Conservation (phyloP, 495 filamentous ascomycete genomes). For the Penicillium antarcticum region DNA sequence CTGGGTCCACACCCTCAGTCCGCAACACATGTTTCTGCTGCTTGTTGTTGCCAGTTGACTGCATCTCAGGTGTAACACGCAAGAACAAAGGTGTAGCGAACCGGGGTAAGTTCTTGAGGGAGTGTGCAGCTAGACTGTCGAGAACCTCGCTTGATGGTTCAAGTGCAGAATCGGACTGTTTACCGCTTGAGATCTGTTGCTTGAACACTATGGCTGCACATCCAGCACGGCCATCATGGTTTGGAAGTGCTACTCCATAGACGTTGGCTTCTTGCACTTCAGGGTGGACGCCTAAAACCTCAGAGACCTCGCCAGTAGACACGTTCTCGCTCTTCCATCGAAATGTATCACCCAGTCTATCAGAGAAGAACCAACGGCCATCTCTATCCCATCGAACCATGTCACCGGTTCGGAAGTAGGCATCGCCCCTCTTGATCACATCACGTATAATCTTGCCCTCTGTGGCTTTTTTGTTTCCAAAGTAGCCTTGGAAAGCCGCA, state of each 20-base stretch:
- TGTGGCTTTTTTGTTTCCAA: conserved; percentile 70
- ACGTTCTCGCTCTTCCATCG: conserved; percentile 97
- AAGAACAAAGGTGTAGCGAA: conserved; percentile 81
- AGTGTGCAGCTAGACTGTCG: conserved; percentile 57
- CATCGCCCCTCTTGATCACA: conserved; percentile 78
- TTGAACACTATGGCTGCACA: conserved; percentile 69
- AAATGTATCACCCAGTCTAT: conserved; percentile 92
- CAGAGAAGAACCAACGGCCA: conserved; percentile 78
- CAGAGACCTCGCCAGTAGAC: conserved; percentile 72
- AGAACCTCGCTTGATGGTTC: conserved; percentile 44
- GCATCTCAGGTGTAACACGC: conserved; percentile 57
- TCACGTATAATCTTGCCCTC: conserved; percentile 74
- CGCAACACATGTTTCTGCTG: conserved; percentile 72
- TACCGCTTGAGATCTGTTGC: conserved; percentile 33
- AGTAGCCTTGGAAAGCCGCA: conserved; percentile 81
- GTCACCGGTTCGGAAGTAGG: conserved; percentile 85
- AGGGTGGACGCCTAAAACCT: conserved; percentile 65
- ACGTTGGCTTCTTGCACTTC: conserved; percentile 78
- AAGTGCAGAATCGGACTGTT: conserved; percentile 17
- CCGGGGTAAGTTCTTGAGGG: conserved; percentile 56
- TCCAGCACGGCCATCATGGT: conserved; percentile 83
- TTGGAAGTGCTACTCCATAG: conserved; percentile 78
- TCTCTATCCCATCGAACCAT: conserved; percentile 68
- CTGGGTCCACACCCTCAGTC: conserved; percentile 70
- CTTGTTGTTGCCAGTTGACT: conserved; percentile 82